Evolutionary conservation across 257 asterid genomes (phyloP).

Genomic region (Rauvolfia tetraphylla): DNA sequence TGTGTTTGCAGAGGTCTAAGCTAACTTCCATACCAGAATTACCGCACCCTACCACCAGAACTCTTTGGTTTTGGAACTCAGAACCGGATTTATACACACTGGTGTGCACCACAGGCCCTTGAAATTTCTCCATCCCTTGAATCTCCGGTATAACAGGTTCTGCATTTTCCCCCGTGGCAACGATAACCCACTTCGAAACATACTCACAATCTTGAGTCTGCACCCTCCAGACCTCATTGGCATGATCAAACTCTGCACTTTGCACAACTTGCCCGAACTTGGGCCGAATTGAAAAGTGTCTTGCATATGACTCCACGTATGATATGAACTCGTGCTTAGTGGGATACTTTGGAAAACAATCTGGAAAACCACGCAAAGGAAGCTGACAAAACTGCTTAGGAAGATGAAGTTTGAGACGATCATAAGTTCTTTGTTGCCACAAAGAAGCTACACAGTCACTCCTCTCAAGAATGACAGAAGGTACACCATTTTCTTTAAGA

Average conservation of each 20-base stretch:
- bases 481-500: conserved; percentile 52
- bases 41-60: conserved; percentile 80
- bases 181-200: conserved; percentile 53
- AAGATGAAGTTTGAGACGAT: conserved; percentile 81
- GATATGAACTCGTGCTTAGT: conserved; percentile 62
- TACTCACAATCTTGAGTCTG: conserved; percentile 34
- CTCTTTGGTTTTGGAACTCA: conserved; percentile 42
- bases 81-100: conserved; percentile 59
- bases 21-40: conserved; percentile 98
- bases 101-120: conserved; percentile 59
- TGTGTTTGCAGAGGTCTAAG: conserved; percentile 62
- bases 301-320: conserved; percentile 64
- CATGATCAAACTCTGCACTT: conserved; percentile 38
- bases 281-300: conserved; percentile 47
- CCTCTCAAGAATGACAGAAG: conserved; percentile 66
- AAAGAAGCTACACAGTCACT: conserved; percentile 74
- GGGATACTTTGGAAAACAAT: conserved; percentile 66
- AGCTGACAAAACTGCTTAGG: conserved; percentile 75
- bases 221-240: conserved; percentile 51
- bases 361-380: conserved; percentile 57
- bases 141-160: conserved; percentile 70
- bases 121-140: conserved; percentile 49
- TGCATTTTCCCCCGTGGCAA: conserved; percentile 89
- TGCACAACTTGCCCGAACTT: conserved; percentile 45
- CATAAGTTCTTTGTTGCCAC: conserved; percentile 73